These are phyloP conservation scores for Elsinoe arachidis DNA, from an alignment of 2,329 filamentous ascomycete genomes.

Conservation along the genomic window DNA sequence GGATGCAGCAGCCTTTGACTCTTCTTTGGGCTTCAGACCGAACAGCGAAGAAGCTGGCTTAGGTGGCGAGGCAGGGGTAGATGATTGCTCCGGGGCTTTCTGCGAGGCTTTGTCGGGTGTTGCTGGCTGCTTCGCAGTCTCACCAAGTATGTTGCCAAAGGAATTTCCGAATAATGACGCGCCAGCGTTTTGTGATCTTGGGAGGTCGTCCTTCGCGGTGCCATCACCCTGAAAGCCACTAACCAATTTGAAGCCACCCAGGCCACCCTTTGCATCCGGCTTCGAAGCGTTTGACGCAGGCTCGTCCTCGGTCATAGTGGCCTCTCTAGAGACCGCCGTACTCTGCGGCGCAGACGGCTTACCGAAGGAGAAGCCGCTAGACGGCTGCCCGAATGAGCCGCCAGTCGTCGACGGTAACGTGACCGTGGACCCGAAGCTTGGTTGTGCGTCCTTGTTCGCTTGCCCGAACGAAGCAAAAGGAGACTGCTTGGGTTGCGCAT, in stretches of 20 bases:
- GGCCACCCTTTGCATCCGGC: constrained; percentile 19
- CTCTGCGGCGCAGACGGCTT: constrained; percentile 17
- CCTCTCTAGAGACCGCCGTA: constrained; percentile 2
- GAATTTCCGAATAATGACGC: constrained; percentile 25
- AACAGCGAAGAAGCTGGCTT: constrained; percentile 27
- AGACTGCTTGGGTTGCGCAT: constrained; percentile 10
- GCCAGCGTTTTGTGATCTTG: constrained; percentile 35
- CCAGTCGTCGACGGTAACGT: constrained; percentile 30
- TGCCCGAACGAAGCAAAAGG: not conserved
- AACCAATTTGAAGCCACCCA: constrained; percentile 55
- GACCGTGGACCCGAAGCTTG: constrained; percentile 33
- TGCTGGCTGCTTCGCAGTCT: constrained; percentile 24
- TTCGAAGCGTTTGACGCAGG: constrained; percentile 13
- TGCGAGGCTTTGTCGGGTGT: constrained; percentile 34
- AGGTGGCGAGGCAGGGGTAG: constrained; percentile 28
- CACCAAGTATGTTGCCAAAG: constrained; percentile 25
- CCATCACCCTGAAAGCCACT: constrained; percentile 60
- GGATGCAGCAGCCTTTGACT: constrained; percentile 18
- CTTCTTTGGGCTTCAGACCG: constrained; percentile 30
- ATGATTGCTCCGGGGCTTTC: constrained; percentile 29
- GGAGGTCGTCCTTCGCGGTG: constrained; percentile 50
- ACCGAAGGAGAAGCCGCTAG: constrained; percentile 23
- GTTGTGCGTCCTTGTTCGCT: constrained; percentile 17
- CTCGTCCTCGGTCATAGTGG: constrained; percentile 12
- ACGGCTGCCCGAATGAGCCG: constrained; percentile 28